phyloP scores from a whole-genome alignment of 805 yeast species.

The Helenozyma rhizophorensis region DNA sequence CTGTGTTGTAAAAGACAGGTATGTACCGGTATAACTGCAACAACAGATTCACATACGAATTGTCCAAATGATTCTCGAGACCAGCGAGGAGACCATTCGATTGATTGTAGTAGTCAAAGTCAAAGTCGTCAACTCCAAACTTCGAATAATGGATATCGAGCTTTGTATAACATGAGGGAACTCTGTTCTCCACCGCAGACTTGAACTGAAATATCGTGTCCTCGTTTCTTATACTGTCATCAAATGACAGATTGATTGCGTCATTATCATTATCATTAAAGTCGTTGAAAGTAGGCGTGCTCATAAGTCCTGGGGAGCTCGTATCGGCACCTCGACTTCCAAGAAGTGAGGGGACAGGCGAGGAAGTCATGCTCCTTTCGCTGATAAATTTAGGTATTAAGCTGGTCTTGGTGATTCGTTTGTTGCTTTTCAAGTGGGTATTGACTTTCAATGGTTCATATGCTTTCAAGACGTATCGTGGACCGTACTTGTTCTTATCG shows the following conservation, averaged over 20 bases:
- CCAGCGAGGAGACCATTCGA: constrained; percentile 63
- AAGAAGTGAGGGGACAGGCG: constrained; percentile 7
- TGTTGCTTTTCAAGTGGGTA: constrained; percentile 9
- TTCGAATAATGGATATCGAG: constrained; percentile 77
- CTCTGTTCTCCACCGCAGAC: constrained; percentile 19
- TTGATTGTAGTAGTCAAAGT: constrained; percentile 76
- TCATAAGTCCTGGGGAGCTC: constrained; percentile 9
- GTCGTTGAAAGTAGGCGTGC: constrained; percentile 8
- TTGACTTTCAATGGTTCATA: constrained; percentile 34
- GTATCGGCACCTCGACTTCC: neutral
- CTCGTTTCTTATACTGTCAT: neutral
- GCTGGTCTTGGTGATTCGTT: constrained; percentile 9
- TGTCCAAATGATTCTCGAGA: constrained; percentile 81
- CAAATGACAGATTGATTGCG: neutral
- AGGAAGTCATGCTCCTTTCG: constrained; percentile 31
- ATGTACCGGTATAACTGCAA: constrained; percentile 76
- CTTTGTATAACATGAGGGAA: constrained; percentile 72
- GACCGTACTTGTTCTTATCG: constrained; percentile 53
- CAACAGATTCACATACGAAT: constrained; percentile 67
- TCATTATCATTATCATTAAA: constrained; percentile 10
- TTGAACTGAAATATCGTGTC: constrained; percentile 19
- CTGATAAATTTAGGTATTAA: constrained; percentile 56
- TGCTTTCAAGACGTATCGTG: constrained; percentile 44
- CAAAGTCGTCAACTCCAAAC: constrained; percentile 93
- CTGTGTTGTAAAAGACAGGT: constrained; percentile 66